phyloP scores from a whole-genome alignment of 2,329 filamentous ascomycete genomes.

The Colletotrichum euphorbiae region DNA sequence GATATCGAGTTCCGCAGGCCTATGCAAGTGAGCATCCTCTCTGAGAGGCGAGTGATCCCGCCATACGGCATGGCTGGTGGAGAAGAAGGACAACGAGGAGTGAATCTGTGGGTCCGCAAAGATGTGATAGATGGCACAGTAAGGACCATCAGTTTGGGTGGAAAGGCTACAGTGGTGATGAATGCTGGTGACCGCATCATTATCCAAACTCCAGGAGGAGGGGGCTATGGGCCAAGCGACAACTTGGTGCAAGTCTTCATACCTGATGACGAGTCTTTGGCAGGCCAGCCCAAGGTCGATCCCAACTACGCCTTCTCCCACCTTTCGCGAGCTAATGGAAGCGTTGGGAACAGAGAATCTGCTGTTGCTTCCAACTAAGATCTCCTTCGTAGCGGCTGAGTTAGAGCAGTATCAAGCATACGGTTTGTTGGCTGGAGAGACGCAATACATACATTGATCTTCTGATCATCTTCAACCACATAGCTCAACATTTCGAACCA shows the following conservation, averaged over 20 bases:
- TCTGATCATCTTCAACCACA: no score
- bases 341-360: background rate
- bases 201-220: slow-evolving; percentile 3
- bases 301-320: background rate
- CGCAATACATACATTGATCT: no score
- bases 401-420: no score
- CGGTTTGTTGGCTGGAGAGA: no score
- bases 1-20: slow-evolving; percentile 6
- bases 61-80: slow-evolving; percentile 12
- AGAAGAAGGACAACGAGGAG: background rate
- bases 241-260: background rate
- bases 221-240: background rate
- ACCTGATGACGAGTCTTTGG: background rate
- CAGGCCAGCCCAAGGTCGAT: background rate
- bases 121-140: background rate
- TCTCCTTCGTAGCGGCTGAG: no score
- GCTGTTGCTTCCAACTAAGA: background rate
- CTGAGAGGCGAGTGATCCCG: background rate
- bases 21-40: background rate
- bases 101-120: slow-evolving; percentile 4
- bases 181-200: background rate
- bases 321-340: background rate
- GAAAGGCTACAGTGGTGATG: background rate
- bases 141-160: background rate
- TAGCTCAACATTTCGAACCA: no score